These are phyloP conservation scores for Fomitopsis palustris DNA, from an alignment of 1,284 basidiomycete species.

Conservation along the genomic window DNA sequence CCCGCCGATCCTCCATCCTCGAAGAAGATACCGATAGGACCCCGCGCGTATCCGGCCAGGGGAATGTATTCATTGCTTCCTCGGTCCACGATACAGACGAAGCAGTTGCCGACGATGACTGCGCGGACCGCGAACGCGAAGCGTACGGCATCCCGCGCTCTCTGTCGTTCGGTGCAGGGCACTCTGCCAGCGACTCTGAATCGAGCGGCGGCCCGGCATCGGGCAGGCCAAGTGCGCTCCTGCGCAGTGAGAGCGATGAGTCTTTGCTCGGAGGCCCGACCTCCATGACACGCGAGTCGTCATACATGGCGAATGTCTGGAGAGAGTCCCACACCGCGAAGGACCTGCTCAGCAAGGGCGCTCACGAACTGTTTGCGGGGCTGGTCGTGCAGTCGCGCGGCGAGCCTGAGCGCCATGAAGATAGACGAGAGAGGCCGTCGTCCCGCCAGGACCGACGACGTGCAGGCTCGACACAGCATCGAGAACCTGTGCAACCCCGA, in stretches of 20 bases:
- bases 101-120: slow-evolving; percentile 6
- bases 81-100: neutral
- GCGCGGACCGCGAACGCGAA: slow-evolving; percentile 19
- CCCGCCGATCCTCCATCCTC: neutral
- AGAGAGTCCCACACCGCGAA: slow-evolving; percentile 12
- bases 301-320: slow-evolving; percentile 42
- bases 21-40: neutral
- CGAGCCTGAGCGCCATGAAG: neutral
- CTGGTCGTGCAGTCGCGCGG: slow-evolving; percentile 22
- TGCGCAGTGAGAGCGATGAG: slow-evolving; percentile 7
- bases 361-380: slow-evolving; percentile 49
- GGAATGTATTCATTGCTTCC: neutral
- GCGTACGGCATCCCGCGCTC: slow-evolving; percentile 31
- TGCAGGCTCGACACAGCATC: neutral
- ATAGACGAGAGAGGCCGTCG: neutral
- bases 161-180: slow-evolving; percentile 26
- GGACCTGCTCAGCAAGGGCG: slow-evolving; percentile 43
- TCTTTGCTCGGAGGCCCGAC: neutral
- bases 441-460: neutral
- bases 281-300: slow-evolving; percentile 3
- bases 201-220: slow-evolving; percentile 38
- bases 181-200: slow-evolving; percentile 5
- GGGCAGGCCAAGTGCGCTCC: slow-evolving; percentile 28
- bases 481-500: neutral
- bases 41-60: neutral